Evolutionary conservation across 2,329 filamentous ascomycete species (phyloP).

Genomic region (Xylariaceae sp.): DNA sequence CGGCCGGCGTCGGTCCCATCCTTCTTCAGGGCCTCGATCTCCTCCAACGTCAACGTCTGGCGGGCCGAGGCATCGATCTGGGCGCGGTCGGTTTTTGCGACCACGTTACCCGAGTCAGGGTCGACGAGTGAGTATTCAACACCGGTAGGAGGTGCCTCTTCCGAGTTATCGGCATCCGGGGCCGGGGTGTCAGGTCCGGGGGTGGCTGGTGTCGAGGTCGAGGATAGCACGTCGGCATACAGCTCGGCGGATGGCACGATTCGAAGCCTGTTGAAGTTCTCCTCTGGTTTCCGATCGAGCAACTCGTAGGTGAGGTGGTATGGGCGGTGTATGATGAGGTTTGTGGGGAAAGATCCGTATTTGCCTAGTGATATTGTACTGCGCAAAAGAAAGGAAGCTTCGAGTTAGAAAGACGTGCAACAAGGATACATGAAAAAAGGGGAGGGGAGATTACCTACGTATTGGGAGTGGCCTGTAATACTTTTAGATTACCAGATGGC

Average conservation of each 20-base stretch:
- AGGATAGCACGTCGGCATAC: conserved; percentile 67
- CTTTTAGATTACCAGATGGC: conserved; percentile 51
- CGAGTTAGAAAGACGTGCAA: no score
- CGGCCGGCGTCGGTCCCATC: conserved; percentile 74
- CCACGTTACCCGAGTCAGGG: conserved; percentile 41
- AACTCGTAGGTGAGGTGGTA: conserved; percentile 91
- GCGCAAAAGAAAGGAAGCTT: conserved; percentile 17
- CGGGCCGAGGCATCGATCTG: conserved; percentile 57
- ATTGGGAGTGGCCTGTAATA: conserved; percentile 55
- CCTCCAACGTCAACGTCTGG: conserved; percentile 72
- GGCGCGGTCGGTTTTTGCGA: conserved; percentile 53
- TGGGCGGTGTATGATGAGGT: conserved; percentile 84
- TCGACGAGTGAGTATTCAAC: conserved; percentile 43
- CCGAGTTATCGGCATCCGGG: conserved; percentile 33
- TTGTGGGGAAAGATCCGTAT: conserved; percentile 85
- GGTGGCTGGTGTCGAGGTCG: conserved; percentile 32
- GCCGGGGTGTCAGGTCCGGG: conserved; percentile 35
- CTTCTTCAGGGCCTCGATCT: conserved; percentile 68
- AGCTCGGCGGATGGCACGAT: conserved; percentile 77
- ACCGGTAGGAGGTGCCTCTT: conserved; percentile 38
- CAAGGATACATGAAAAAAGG: no score
- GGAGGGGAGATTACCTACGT: conserved; percentile 42
- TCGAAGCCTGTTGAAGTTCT: conserved; percentile 64
- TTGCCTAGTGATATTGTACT: conserved; percentile 87
- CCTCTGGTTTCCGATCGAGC: conserved; percentile 61